Evolutionary conservation across 805 yeast species (phyloP), one percentile per base, ranked within the genome.

Genomic region (Pichia phayaonensis): DNA sequence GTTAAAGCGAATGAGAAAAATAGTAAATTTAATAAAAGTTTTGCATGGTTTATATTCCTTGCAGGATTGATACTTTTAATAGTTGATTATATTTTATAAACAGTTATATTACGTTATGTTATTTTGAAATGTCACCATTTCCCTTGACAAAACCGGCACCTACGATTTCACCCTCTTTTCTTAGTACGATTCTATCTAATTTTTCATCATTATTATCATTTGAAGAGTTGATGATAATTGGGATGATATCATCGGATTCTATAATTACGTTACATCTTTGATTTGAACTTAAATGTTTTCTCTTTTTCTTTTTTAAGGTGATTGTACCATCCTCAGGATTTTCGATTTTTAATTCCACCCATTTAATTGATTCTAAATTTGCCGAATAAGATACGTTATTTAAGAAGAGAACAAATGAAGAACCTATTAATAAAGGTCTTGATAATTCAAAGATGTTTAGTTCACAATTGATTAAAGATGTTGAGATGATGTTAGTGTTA

Each of bases 341-440:
- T 21, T 65, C 57, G 50, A 64, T 42, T 54, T 69, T 57, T 11
- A 40, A 34, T 39, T 52, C 55, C 2, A 52, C 54, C 48, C 52
- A 54, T 51, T 66, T 54, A 57, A 81, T 73, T 53, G 75, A 75
- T 42, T 72, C 60, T 21, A 90, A 69, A 55, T 82, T 76, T 5
- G 89, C 89, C 1, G 94, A 87, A 41, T 80, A 78, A 42, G 83
- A 80, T 24, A 80, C 74, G 51, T 87, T 82, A 54, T 90, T 90
- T 53, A 90, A 75, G 67, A 90, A 89, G 47, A 88, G 64, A 40
- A 88, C 77, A 56, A 89, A 75, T 40, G 90, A 84, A 0, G 95
- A 75, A 8, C 97, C 97, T 15, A 84, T 81, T 40, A 90, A 68
- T 44, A 90, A 66, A 0, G 97, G 97, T 56, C 86, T 74, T 36